These are phyloP conservation scores for Litchi chinensis DNA, from an alignment of 345 rosid genomes.

Conservation along the genomic window DNA sequence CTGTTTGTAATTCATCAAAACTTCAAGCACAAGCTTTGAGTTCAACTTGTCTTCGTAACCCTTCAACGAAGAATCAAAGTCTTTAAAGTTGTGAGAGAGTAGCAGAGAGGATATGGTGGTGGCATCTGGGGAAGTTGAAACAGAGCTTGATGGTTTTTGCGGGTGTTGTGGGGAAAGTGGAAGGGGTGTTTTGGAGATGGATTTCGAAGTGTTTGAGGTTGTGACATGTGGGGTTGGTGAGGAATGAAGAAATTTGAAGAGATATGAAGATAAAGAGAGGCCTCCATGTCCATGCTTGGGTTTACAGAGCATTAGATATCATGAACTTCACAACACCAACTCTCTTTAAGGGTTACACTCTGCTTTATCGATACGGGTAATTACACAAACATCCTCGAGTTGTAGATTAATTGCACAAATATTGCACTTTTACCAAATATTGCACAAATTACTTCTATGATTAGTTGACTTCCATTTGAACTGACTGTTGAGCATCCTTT, in stretches of 20 bases:
- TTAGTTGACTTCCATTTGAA: no score
- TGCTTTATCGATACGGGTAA: neutral
- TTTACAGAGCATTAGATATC: neutral
- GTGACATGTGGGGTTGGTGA: neutral
- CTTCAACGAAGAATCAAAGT: conserved; percentile 24
- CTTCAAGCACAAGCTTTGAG: conserved; percentile 31
- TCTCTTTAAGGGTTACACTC: neutral
- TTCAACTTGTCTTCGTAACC: conserved; percentile 28
- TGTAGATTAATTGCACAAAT: no score
- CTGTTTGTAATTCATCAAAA: conserved; percentile 37
- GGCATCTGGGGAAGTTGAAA: conserved; percentile 14
- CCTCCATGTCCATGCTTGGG: conserved; percentile 2
- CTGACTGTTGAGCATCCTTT: no score
- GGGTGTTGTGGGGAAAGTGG: neutral
- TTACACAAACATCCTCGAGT: no score
- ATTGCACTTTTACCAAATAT: no score
- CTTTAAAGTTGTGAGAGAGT: conserved; percentile 11
- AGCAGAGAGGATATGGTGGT: conserved; percentile 25
- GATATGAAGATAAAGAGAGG: conserved; percentile 6
- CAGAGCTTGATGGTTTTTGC: neutral
- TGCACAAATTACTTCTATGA: no score
- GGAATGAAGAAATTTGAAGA: neutral
- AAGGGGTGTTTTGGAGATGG: neutral
- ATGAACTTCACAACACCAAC: no score
- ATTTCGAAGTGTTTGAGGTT: neutral